phyloP scores from a whole-genome alignment of 371 early-diverging fungal genomes.

The Zychaea mexicana region DNA sequence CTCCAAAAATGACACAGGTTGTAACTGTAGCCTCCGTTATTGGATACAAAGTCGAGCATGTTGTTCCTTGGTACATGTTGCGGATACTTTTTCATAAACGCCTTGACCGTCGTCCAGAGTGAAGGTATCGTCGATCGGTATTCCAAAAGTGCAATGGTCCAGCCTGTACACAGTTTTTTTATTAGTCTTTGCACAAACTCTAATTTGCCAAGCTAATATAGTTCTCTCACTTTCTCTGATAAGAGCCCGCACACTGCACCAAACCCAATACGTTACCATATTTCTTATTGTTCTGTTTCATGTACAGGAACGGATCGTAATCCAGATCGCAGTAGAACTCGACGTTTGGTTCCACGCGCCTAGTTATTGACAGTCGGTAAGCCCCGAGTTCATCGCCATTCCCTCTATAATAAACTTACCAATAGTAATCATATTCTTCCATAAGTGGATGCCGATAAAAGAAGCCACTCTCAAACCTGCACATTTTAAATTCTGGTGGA shows the following conservation, averaged over 20 bases:
- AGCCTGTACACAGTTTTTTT: conserved; percentile 23
- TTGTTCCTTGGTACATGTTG: conserved; percentile 32
- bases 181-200: neutral
- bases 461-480: conserved; percentile 84
- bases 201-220: no score
- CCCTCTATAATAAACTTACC: conserved; percentile 49
- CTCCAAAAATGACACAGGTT: conserved; percentile 96
- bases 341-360: conserved; percentile 91
- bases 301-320: conserved; percentile 90
- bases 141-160: conserved; percentile 82
- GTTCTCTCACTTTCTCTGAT: neutral
- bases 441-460: conserved; percentile 83
- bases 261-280: conserved; percentile 65
- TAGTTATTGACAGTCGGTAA: neutral
- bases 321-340: conserved; percentile 85
- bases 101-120: conserved; percentile 68
- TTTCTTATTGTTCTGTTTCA: conserved; percentile 80
- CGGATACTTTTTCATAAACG: conserved; percentile 59
- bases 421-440: conserved; percentile 87
- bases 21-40: conserved; percentile 43
- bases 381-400: neutral
- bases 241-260: neutral
- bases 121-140: conserved; percentile 80
- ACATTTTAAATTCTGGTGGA: neutral
- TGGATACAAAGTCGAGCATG: conserved; percentile 36